A percentile compares a stretch with the other conserved stretches of the same genome.
phyloP scores from a whole-genome alignment of 2,329 filamentous ascomycete species.

The Zelopaecilomyces penicillatus region DNA sequence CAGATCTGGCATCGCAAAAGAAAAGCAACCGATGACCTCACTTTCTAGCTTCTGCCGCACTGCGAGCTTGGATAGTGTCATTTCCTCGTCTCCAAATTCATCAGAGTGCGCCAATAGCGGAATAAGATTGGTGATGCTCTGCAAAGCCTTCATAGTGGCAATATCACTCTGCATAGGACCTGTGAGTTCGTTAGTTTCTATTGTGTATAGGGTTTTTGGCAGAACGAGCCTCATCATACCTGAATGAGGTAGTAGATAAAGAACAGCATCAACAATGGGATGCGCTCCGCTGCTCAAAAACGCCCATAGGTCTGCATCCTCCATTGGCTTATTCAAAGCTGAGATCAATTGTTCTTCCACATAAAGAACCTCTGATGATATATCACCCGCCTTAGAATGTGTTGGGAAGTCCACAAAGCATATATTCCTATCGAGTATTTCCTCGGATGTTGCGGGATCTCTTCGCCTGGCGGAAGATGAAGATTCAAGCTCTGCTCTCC shows the following conservation, averaged over 20 bases:
- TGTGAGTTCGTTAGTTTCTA: slow-evolving; percentile 12
- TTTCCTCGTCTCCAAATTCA: slow-evolving; percentile 49
- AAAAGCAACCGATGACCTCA: slow-evolving; percentile 55
- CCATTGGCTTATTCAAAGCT: slow-evolving; percentile 43
- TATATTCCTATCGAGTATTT: slow-evolving; percentile 79
- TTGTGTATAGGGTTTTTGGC: slow-evolving; percentile 5
- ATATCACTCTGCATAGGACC: slow-evolving; percentile 44
- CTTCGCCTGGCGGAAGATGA: slow-evolving; percentile 45
- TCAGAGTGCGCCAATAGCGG: slow-evolving; percentile 76
- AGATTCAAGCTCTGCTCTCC: slow-evolving; percentile 78
- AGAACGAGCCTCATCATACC: slow-evolving; percentile 37
- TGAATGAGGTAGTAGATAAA: slow-evolving; percentile 68
- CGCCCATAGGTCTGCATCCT: slow-evolving; percentile 65
- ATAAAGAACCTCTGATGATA: slow-evolving; percentile 58
- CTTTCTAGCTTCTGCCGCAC: slow-evolving; percentile 48
- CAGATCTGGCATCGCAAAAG: slow-evolving; percentile 42
- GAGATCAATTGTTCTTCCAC: slow-evolving; percentile 45
- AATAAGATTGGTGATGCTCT: slow-evolving; percentile 72
- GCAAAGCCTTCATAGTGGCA: slow-evolving; percentile 61
- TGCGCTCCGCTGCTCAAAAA: slow-evolving; percentile 77
- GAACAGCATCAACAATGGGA: slow-evolving; percentile 71
- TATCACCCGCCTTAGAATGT: slow-evolving; percentile 28
- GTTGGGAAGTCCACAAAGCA: slow-evolving; percentile 86
- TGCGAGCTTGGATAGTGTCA: slow-evolving; percentile 50
- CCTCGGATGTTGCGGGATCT: slow-evolving; percentile 58